Evolutionary conservation across 495 filamentous ascomycete species (phyloP).

Genomic region (Melanomma pulvis-pyrius): DNA sequence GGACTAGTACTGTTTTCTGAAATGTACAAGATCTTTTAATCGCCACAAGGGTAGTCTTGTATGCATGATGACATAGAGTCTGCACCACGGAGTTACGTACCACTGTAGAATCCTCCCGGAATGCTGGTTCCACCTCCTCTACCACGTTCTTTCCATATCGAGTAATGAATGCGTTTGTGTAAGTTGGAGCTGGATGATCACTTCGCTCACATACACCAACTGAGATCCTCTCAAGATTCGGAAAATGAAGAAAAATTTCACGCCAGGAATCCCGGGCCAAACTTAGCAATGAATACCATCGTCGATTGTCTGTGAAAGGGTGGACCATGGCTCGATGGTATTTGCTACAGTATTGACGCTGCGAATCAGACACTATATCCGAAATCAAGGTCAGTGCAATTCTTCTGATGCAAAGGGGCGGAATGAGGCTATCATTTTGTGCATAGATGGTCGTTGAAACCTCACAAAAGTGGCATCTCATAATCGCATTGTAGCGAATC

Average conservation of each 20-base stretch:
- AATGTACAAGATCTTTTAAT: too few species aligned
- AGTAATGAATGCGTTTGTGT: slow-evolving; percentile 15
- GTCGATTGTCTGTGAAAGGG: slow-evolving; percentile 10
- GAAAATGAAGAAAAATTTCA: slow-evolving; percentile 3
- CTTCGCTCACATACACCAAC: slow-evolving; percentile 15
- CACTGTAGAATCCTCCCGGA: slow-evolving; percentile 5
- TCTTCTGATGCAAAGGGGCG: too few species aligned
- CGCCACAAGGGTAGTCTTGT: too few species aligned
- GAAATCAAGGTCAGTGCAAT: too few species aligned
- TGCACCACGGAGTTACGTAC: neutral
- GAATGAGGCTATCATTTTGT: too few species aligned
- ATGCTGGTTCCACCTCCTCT: neutral
- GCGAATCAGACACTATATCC: neutral
- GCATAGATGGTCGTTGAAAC: too few species aligned
- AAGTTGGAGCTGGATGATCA: slow-evolving; percentile 12
- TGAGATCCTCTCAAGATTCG: slow-evolving; percentile 13
- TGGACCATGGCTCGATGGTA: slow-evolving; percentile 22
- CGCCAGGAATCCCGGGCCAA: neutral
- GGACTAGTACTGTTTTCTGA: too few species aligned
- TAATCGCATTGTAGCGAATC: too few species aligned
- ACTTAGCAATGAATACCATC: slow-evolving; percentile 9
- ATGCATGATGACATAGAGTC: too few species aligned
- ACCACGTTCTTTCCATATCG: slow-evolving; percentile 8
- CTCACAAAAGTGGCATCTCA: too few species aligned
- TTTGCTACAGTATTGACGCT: neutral